Percentiles rank a stretch among this genome's conserved stretches.
Conservation (phyloP, 345 rosid species). For the Eucalyptus cladocalyx region DNA sequence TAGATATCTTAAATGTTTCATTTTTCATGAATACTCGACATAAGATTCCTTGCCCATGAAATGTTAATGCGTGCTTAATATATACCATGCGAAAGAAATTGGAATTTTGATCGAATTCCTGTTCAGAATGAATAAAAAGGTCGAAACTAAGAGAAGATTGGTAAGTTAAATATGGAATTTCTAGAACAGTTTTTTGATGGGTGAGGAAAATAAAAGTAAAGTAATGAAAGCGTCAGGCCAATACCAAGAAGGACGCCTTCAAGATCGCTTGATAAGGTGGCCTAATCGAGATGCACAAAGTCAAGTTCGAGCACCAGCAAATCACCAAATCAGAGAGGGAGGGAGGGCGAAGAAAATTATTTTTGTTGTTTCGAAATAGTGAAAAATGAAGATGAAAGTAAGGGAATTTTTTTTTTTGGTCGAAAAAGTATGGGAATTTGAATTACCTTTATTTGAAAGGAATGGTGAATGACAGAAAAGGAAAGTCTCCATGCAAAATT, state of each 20-base stretch:
- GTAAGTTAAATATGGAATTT: not conserved
- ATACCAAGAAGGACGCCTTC: not conserved
- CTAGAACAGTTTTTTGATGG: not conserved
- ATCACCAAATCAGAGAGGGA: not conserved
- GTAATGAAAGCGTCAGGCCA: not conserved
- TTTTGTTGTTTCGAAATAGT: not conserved
- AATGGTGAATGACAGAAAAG: too few species aligned
- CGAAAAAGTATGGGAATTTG: too few species aligned
- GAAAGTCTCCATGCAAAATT: too few species aligned
- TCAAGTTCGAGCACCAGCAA: not conserved
- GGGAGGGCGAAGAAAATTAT: not conserved
- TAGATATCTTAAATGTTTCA: not conserved
- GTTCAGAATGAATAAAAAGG: not conserved
- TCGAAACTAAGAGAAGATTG: not conserved
- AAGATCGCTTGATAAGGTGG: not conserved
- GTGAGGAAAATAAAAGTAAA: not conserved
- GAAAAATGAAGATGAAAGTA: not conserved
- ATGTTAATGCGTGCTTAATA: not conserved
- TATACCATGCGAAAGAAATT: not conserved
- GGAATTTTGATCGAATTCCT: not conserved
- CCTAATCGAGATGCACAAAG: not conserved
- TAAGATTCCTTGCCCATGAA: not conserved
- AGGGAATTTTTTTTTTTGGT: too few species aligned
- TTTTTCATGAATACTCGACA: not conserved
- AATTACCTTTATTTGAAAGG: not conserved